Base-by-base conservation (phyloP, 192 early-diverging fungal genomes). In the Glomus cerebriforme region DNA sequence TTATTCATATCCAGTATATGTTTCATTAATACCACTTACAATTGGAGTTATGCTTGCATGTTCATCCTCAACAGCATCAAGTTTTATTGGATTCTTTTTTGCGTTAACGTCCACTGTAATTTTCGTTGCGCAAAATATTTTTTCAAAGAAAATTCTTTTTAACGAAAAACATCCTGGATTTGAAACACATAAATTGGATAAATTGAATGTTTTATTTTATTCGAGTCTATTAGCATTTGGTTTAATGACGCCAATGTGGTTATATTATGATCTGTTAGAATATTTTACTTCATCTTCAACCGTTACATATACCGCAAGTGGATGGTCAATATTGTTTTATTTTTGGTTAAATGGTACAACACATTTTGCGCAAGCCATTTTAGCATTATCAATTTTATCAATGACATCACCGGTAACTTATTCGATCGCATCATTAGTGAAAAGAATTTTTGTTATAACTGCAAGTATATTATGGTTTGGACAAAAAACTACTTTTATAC, bases 21-120 rank as follows among this genome's bases (percentile, higher is more conserved):
- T 90, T 1, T 89, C 96, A 9, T 82, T 97, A 27, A 49, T 96
- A 10, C 93, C 94, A 2, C 80, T 97, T 78, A 96, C 94, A 7
- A 75, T 88, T n/a, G 96, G 96, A 34, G 96, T 97, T 26, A 95
- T 97, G 86, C 85, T 97, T 47, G 96, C 96, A 0, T 96, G 95
- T 80, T 85, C 92, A 10, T 91, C 88, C 15, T 89, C 91, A 66
- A 79, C 92, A 43, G 90, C 87, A 7, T 91, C 91, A 82, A 91
- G 92, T 81, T 59, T 89, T 17, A 81, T 94, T 31, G 96, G 96
- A 2, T 87, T 95, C 32, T 34, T 92, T 10, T 95, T 90, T 83
- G 92, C 96, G 0, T 81, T 95, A 15, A 85, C 85, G 2, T 95
- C 94, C 0, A 92, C 89, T 32, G 68, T 95, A 67, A 90, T 95